Percentiles rank a stretch among this genome's conserved stretches.
phyloP scores from a whole-genome alignment of 108 stramenopile genomes.

The Schizochytrium sp. region DNA sequence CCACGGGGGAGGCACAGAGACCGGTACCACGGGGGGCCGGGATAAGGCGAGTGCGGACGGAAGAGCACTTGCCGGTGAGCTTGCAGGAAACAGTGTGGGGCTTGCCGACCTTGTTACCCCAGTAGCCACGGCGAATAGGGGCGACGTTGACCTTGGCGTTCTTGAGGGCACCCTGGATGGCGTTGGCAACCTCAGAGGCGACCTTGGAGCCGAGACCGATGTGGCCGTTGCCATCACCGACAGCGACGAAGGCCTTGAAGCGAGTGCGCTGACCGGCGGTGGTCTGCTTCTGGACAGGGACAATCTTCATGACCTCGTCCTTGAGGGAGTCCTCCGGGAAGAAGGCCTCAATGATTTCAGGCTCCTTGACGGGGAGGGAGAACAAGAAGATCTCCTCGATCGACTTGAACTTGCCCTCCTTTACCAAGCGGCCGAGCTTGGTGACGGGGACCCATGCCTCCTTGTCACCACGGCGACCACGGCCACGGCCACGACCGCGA shows the following conservation, averaged over 20 bases:
- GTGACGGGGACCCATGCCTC: conserved; percentile 95
- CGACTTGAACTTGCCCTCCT: conserved; percentile 97
- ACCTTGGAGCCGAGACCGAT: conserved; percentile 99
- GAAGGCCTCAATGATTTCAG: conserved; percentile 98
- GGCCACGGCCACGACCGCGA: conserved; percentile 88
- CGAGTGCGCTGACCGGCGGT: conserved; percentile 99
- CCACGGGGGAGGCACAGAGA: conserved; percentile 96
- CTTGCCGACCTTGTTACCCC: conserved; percentile 92
- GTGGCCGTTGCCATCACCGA: conserved; percentile 96
- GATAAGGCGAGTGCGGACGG: conserved; percentile 98
- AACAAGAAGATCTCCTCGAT: conserved; percentile 99
- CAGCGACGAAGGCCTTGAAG: conserved; percentile 99
- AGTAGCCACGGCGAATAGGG: conserved; percentile 99
- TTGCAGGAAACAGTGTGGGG: conserved; percentile 99
- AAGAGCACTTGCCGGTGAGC: conserved; percentile 99
- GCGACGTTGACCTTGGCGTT: conserved; percentile 98
- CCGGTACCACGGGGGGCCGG: conserved; percentile 99
- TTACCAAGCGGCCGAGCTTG: conserved; percentile 99
- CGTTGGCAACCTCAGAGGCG: conserved; percentile 97
- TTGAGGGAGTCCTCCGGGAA: conserved; percentile 92
- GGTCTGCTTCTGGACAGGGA: conserved; percentile 99
- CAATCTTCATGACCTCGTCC: conserved; percentile 99
- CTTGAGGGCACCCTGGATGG: conserved; percentile 99
- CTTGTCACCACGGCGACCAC: conserved; percentile 91
- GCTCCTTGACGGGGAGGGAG: conserved; percentile 99